Evolutionary conservation across 768 basidiomycete species (phyloP).

Genomic region (Boletus subcaerulescens): DNA sequence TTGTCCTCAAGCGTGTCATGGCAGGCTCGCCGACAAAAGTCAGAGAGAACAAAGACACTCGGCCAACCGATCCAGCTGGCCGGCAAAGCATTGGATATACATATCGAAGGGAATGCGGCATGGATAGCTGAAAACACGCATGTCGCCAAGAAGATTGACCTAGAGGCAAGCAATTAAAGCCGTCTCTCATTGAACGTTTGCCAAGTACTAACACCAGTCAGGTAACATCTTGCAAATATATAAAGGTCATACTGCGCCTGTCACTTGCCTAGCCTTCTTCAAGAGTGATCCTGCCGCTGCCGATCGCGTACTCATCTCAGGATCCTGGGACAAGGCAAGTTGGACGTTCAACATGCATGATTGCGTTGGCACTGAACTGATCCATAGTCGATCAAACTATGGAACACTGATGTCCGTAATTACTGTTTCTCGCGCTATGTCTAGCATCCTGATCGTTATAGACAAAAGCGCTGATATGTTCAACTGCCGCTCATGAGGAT

Average conservation of each 20-base stretch:
- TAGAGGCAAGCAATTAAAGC: constrained; percentile 54
- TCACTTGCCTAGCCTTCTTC: constrained; percentile 76
- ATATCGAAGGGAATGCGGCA: constrained; percentile 59
- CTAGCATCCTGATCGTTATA: constrained; percentile 31
- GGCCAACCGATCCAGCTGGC: constrained; percentile 77
- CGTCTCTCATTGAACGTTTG: constrained; percentile 4
- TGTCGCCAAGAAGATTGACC: constrained; percentile 65
- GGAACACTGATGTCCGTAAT: constrained; percentile 66
- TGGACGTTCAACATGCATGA: background rate
- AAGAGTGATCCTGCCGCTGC: constrained; percentile 39
- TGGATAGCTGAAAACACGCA: constrained; percentile 91
- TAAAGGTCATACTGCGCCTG: constrained; percentile 85
- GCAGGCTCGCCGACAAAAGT: constrained; percentile 71
- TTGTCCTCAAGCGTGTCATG: constrained; percentile 1
- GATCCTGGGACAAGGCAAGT: constrained; percentile 88
- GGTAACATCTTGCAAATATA: constrained; percentile 75
- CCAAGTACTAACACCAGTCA: constrained; percentile 47
- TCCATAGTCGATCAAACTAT: constrained; percentile 77
- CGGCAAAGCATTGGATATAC: constrained; percentile 72
- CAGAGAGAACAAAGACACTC: constrained; percentile 62
- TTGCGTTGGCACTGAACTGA: constrained; percentile 8
- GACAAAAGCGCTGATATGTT: constrained; percentile 69
- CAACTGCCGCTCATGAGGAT: constrained; percentile 78
- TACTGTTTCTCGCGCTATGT: background rate
- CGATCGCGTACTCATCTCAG: constrained; percentile 68